Evolutionary conservation across 805 yeast genomes (phyloP), one percentile per base, ranked within the genome.

Genomic region (Lachancea dasiensis): DNA sequence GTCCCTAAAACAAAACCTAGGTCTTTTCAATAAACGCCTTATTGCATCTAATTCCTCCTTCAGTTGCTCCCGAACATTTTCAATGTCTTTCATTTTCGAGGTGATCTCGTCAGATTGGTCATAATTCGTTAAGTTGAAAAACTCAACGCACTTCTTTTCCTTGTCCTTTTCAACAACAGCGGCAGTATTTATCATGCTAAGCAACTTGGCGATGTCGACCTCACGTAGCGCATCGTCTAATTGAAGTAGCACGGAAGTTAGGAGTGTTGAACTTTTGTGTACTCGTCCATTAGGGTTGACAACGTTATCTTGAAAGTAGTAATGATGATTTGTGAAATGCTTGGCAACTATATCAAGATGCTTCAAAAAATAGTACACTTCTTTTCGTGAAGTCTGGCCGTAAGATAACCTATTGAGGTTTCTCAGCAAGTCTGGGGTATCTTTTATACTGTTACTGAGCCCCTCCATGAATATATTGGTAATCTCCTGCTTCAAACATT

Each of bases 371-470:
- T 61, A 51, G 45, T 72, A 81, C 2, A 80, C 60, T 43, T 85
- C 89, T 36, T 69, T 74, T 24, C 86, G 68, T 6, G 74, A 67
- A 10, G 77, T 71, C 15, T 72, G 65, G 1, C 73, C 73, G 49
- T 81, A 81, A 40, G 79, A 77, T 4, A 82, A 64, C 40, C 78
- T 70, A 42, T 73, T 70, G 27, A 81, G 56, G 4, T 70, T 71
- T 36, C 73, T 66, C 41, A 79, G 79, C 7, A 85, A 54, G 53
- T 86, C 92, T 0, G 79, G 73, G 35, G 58, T 41, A 52, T 44
- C 52, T 36, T 58, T 62, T 36, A 69, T 33, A 8, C 53, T 29
- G 30, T 53, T 54, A 29, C 64, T 59, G 7, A 68, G 42, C 5
- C 56, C 59, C 23, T 63, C 66, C 31, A 70, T 59, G 25, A 69